A percentile compares a stretch with the other conserved stretches of the same genome.
phyloP scores from a whole-genome alignment of 441 rosid genomes.

The Lepidium campestre region DNA sequence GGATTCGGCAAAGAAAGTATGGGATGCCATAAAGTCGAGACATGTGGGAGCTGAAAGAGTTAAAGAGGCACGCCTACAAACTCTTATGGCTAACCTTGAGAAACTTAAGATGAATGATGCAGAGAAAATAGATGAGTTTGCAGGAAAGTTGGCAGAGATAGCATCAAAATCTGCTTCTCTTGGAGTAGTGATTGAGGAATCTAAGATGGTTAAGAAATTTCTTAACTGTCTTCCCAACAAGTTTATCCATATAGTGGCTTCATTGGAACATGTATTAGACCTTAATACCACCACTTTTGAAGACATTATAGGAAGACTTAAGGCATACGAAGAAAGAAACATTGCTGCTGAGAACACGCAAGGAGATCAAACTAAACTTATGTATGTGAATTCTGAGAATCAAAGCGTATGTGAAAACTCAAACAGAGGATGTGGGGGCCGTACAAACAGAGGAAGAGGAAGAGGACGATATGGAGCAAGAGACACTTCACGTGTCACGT shows the following conservation, averaged over 20 bases:
- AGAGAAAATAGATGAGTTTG: background rate
- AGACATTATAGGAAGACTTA: too few relatives aligned
- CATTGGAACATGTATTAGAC: background rate
- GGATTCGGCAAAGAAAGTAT: background rate
- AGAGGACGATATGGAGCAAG: background rate
- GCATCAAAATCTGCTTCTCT: background rate
- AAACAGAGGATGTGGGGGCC: background rate
- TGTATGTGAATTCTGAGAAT: background rate
- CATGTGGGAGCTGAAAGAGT: background rate
- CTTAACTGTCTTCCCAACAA: background rate
- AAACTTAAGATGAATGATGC: background rate
- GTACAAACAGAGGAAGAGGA: background rate
- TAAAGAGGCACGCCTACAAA: background rate
- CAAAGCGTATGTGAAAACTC: background rate
- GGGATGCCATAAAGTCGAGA: too few relatives aligned
- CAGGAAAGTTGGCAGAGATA: background rate
- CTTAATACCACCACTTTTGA: background rate
- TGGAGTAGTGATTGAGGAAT: background rate
- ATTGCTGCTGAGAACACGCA: background rate
- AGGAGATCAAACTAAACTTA: background rate
- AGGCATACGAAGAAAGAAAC: background rate
- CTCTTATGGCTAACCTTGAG: background rate
- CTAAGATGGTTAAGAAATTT: background rate
- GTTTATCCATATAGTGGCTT: background rate
- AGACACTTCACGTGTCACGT: background rate